These are phyloP conservation scores for Fusarium sp. DNA, from an alignment of 2,329 filamentous ascomycete genomes.

Conservation along the genomic window DNA sequence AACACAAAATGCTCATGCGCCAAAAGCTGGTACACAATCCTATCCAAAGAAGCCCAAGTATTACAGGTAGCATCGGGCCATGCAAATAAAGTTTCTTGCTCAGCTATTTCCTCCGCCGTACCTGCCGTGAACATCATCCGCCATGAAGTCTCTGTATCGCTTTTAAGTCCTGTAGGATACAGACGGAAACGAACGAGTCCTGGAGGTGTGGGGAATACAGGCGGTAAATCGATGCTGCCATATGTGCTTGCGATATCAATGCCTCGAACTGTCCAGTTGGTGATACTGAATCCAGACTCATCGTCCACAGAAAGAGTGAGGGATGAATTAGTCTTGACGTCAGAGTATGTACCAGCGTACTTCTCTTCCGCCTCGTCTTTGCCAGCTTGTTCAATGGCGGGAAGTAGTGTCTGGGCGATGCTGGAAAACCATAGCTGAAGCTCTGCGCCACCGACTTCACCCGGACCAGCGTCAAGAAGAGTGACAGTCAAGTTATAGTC, in stretches of 20 bases:
- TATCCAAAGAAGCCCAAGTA: slow-evolving; percentile 10
- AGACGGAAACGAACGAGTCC: slow-evolving; percentile 19
- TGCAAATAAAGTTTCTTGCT: background rate
- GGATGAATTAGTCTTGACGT: background rate
- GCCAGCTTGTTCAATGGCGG: slow-evolving; percentile 13
- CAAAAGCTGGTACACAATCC: slow-evolving; percentile 13
- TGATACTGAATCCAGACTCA: slow-evolving; percentile 7
- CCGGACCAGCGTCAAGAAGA: slow-evolving; percentile 3
- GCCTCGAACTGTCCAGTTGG: slow-evolving; percentile 23
- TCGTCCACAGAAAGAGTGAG: slow-evolving; percentile 12
- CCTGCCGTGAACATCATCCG: background rate
- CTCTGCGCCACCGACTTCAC: background rate
- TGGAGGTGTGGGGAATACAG: background rate
- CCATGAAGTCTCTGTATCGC: slow-evolving; percentile 5
- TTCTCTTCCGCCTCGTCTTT: slow-evolving; percentile 16
- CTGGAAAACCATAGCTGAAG: slow-evolving; percentile 4
- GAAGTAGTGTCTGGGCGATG: background rate
- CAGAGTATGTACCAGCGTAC: slow-evolving; percentile 15
- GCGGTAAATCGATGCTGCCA: background rate
- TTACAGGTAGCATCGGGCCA: slow-evolving; percentile 23
- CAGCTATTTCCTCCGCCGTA: background rate
- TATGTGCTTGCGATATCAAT: slow-evolving; percentile 17
- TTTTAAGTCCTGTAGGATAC: slow-evolving; percentile 1
- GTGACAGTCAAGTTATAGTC: slow-evolving; percentile 18
- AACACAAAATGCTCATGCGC: slow-evolving; percentile 22